Evolutionary conservation across 2,329 filamentous ascomycete genomes (phyloP).

Genomic region (Colletotrichum sp.): DNA sequence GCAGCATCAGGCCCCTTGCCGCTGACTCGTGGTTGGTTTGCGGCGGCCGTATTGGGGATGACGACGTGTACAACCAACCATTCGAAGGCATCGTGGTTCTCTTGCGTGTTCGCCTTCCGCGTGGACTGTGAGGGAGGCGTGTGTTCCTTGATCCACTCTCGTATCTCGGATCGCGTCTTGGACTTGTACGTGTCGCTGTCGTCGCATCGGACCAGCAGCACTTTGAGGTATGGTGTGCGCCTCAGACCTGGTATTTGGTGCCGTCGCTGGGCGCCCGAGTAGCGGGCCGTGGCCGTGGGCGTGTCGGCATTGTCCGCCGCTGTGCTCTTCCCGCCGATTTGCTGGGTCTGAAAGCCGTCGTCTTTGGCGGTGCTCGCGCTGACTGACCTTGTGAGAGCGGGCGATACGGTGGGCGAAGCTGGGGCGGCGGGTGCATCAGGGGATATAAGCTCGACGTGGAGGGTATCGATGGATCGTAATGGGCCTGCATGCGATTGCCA

Average conservation of each 20-base stretch:
- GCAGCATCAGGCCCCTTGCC: slow-evolving; percentile 58
- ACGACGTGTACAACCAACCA: slow-evolving; percentile 96
- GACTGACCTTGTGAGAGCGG: slow-evolving; percentile 32
- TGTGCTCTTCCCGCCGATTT: slow-evolving; percentile 43
- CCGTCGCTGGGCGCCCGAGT: slow-evolving; percentile 64
- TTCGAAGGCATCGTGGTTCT: slow-evolving; percentile 96
- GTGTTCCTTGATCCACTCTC: slow-evolving; percentile 89
- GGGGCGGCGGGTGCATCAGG: slow-evolving; percentile 50
- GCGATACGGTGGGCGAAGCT: slow-evolving; percentile 31
- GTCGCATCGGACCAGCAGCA: slow-evolving; percentile 89
- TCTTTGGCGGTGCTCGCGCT: slow-evolving; percentile 43
- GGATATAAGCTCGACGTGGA: slow-evolving; percentile 87
- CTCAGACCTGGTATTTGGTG: slow-evolving; percentile 96
- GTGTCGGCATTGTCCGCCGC: slow-evolving; percentile 44
- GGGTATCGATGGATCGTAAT: slow-evolving; percentile 88
- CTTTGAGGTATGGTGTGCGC: slow-evolving; percentile 91
- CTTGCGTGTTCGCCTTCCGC: slow-evolving; percentile 69
- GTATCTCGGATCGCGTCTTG: slow-evolving; percentile 76
- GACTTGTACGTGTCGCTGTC: slow-evolving; percentile 94
- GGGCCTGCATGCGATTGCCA: slow-evolving; percentile 96
- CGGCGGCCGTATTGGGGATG: slow-evolving; percentile 81
- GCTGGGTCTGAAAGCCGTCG: slow-evolving; percentile 67
- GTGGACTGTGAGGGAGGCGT: slow-evolving; percentile 63
- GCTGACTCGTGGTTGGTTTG: slow-evolving; percentile 75
- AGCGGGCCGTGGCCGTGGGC: background rate